These are phyloP conservation scores for Acanthamoeba lenticulata DNA, from an alignment of 208 protist species.

Conservation along the genomic window DNA sequence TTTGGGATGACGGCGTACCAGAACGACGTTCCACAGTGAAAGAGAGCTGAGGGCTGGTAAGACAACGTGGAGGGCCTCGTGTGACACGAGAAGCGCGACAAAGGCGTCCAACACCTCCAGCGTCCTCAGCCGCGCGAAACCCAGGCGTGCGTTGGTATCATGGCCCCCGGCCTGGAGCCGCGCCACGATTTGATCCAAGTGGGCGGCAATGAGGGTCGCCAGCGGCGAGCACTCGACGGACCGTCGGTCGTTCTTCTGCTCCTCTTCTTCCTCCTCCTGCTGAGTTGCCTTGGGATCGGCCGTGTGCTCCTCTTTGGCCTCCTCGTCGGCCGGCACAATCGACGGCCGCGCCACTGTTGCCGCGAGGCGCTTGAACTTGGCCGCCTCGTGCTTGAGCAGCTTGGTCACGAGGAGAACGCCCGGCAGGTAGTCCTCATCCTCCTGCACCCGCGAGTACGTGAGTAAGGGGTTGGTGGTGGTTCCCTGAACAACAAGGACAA, in stretches of 20 bases:
- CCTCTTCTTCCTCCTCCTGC: background rate
- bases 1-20: background rate
- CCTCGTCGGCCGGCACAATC: no score
- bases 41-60: background rate
- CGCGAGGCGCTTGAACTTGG: background rate
- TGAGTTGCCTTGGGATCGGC: background rate
- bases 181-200: background rate
- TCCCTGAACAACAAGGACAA: background rate
- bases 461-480: no score
- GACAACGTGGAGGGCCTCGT: background rate
- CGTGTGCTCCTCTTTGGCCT: background rate
- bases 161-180: background rate
- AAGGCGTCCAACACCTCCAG: slow-evolving; percentile 35
- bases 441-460: background rate
- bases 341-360: background rate
- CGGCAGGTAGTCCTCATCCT: background rate
- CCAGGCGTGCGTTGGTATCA: background rate
- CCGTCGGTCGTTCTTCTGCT: background rate
- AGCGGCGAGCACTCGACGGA: background rate
- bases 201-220: background rate
- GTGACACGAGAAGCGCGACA: background rate
- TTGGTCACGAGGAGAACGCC: background rate
- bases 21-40: background rate
- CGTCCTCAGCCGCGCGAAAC: slow-evolving; percentile 35
- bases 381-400: background rate